These are phyloP conservation scores for Colletotrichum sp. DNA, from an alignment of 2,329 filamentous ascomycete species.

Conservation along the genomic window DNA sequence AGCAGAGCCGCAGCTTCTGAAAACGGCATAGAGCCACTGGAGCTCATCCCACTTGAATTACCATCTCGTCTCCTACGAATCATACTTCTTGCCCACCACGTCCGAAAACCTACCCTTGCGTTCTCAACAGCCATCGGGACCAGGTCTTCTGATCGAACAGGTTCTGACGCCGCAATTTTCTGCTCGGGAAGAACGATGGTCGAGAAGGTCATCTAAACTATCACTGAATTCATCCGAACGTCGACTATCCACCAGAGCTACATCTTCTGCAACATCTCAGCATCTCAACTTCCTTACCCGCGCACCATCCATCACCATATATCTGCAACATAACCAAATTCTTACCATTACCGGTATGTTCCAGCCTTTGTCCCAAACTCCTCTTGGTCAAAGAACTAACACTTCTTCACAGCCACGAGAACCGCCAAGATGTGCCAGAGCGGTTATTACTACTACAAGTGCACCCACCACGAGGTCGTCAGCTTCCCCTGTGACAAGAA, in stretches of 20 bases:
- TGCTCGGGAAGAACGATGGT: background rate
- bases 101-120: background rate
- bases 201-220: background rate
- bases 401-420: background rate
- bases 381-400: background rate
- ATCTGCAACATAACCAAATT: background rate
- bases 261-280: background rate
- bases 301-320: background rate
- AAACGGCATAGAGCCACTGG: background rate
- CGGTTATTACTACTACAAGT: constrained; percentile 23
- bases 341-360: background rate
- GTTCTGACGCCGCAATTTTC: background rate
- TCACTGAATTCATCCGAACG: background rate
- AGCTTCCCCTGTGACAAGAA: constrained; percentile 5
- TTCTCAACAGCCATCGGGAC: background rate
- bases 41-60: background rate
- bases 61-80: background rate
- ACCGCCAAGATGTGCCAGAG: constrained; percentile 12
- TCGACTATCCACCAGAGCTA: background rate
- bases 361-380: background rate
- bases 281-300: background rate
- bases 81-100: no score
- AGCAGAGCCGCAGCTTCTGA: background rate
- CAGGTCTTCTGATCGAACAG: background rate
- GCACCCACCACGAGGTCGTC: constrained; percentile 15